A percentile compares a stretch with the other conserved stretches of the same genome.
Evolutionary conservation across 345 rosid species (phyloP).

Genomic region (Litchi chinensis): DNA sequence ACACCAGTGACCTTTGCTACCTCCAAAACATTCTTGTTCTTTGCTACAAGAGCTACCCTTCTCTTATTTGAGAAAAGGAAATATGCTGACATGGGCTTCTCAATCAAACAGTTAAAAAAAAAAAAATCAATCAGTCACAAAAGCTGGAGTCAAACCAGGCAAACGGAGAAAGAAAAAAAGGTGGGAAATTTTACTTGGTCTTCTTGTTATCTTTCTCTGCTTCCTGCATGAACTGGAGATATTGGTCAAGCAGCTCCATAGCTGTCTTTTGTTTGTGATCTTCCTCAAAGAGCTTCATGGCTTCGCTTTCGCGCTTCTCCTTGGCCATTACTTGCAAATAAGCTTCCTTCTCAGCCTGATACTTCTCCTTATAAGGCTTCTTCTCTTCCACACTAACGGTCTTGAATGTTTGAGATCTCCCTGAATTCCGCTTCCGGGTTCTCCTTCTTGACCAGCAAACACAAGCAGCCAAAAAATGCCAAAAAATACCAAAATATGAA

Average conservation of each 20-base stretch:
- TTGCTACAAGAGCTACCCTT: conserved; percentile 42
- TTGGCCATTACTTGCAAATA: conserved; percentile 66
- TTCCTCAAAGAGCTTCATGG: conserved; percentile 83
- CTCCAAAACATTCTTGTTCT: conserved; percentile 68
- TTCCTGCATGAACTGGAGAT: no score
- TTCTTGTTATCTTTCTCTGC: conserved; percentile 52
- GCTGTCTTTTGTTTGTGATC: conserved; percentile 26
- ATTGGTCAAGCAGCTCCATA: no score
- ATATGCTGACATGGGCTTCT: conserved; percentile 26
- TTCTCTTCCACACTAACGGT: conserved; percentile 64
- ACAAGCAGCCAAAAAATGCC: conserved; percentile 6
- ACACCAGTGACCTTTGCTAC: conserved; percentile 72
- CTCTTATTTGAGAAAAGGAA: no score
- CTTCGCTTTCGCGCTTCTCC: conserved; percentile 82
- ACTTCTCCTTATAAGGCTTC: conserved; percentile 92
- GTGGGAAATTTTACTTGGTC: conserved; percentile 40
- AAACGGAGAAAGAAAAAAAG: background rate
- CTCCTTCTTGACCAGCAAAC: conserved; percentile 60
- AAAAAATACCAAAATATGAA: no score
- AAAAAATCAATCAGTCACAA: background rate
- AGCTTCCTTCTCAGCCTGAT: conserved; percentile 66
- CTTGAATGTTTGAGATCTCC: conserved; percentile 71
- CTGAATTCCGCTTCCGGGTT: conserved; percentile 88
- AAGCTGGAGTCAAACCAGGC: background rate
- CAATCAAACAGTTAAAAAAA: background rate